Evolutionary conservation across 139 green algal species (phyloP), one percentile per base, ranked within the genome.

Genomic region (Chlamydomonas sp.): DNA sequence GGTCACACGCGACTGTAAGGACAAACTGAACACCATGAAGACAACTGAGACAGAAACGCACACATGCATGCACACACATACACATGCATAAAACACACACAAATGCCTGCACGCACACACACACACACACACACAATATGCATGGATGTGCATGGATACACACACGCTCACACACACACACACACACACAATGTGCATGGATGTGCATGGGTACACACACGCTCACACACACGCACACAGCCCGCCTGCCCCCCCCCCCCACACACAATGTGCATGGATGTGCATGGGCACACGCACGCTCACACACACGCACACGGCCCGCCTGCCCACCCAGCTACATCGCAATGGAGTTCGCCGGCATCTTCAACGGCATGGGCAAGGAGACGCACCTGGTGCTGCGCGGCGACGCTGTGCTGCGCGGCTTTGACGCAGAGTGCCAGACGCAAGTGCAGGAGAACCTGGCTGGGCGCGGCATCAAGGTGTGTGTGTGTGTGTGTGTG

Each of bases 281-380:
- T 57, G 1, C n/a, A n/a, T n/a, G n/a, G n/a, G n/a, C n/a, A n/a
- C n/a, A n/a, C 37, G 5, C 39, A 13, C 39, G 5, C 59, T 30
- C 58, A 28, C 58, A 29, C 2, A 3, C 43, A 13, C 43, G 16
- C 13, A 26, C 43, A 28, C 72, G 64, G 35, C 57, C 8, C 43
- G 28, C 59, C 35, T 30, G 22, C 38, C 2, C 68, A 73, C 33
- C 63, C 85, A 92, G 95, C 39, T 99, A 98, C 86, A 99, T 99
- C 68, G 88, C 90, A 5, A 70, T 97, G 22, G 94, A 99, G 84
- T 97, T 97, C 81, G 83, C 87, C 30, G 81, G 90, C 71, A 98
- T 99, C 72, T 98, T 97, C 79, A 72, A 84, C 3, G 83, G 90
- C 58, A 79, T 98, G 39, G 95, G 93, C 36, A 59, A 73, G 1